These are phyloP conservation scores for Saccharomyces hybrid DNA, from an alignment of 1,139 yeast species.

Conservation along the genomic window DNA sequence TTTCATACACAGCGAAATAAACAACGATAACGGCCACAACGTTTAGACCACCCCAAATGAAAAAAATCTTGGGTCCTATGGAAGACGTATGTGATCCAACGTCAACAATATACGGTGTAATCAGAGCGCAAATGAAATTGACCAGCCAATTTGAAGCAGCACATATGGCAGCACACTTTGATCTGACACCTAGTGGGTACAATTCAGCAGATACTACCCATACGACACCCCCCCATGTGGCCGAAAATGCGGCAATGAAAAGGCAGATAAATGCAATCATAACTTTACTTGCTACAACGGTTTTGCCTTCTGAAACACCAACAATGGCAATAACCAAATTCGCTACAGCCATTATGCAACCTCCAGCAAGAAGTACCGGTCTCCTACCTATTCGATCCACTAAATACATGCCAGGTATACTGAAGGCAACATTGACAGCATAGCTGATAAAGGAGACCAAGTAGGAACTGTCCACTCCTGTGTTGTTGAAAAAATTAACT, in stretches of 20 bases:
- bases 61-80: conserved; percentile 59
- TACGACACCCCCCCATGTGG: conserved; percentile 85
- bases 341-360: conserved; percentile 53
- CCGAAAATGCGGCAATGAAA: conserved; percentile 73
- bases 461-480: no score
- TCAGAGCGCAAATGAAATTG: conserved; percentile 70
- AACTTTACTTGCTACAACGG: conserved; percentile 52
- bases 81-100: conserved; percentile 56
- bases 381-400: no score
- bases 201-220: conserved; percentile 75
- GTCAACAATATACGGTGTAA: conserved; percentile 62
- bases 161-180: conserved; percentile 73
- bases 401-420: no score
- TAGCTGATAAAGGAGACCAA: no score
- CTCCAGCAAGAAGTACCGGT: conserved; percentile 32
- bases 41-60: conserved; percentile 66
- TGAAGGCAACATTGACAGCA: no score
- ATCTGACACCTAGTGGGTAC: conserved; percentile 70
- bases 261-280: conserved; percentile 73
- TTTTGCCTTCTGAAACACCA: conserved; percentile 44
- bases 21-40: conserved; percentile 48
- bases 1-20: conserved; percentile 60
- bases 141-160: conserved; percentile 75
- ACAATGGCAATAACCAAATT: conserved; percentile 60
- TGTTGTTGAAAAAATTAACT: no score